Conservation (phyloP, 192 early-diverging fungal genomes). For the Allomyces macrogynus region DNA sequence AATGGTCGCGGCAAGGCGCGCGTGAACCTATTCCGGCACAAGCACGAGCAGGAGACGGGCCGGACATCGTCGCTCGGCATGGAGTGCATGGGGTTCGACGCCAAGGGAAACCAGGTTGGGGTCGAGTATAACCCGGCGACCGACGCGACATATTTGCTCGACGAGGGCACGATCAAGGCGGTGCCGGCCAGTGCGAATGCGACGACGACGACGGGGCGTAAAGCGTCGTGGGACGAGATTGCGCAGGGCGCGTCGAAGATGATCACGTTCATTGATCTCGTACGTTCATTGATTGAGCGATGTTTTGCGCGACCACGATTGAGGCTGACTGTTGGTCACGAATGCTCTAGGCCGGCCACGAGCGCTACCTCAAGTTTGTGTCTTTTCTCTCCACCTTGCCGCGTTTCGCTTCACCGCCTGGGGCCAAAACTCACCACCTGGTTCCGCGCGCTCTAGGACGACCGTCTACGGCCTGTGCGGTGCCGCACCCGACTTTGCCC, state of each 20-base stretch:
- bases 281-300: slow-evolving; percentile 1
- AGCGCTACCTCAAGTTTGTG: slow-evolving; percentile 61
- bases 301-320: slow-evolving; percentile 17
- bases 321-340: slow-evolving; percentile 5
- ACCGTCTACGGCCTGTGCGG: slow-evolving; percentile 93
- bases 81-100: slow-evolving; percentile 77
- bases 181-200: no score
- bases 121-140: background rate
- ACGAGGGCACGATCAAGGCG: no score
- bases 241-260: slow-evolving; percentile 56
- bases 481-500: slow-evolving; percentile 71
- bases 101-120: slow-evolving; percentile 19
- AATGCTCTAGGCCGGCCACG: slow-evolving; percentile 54
- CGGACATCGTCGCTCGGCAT: slow-evolving; percentile 73
- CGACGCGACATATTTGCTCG: background rate
- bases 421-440: no score
- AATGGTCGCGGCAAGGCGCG: slow-evolving; percentile 82
- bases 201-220: slow-evolving; percentile 8
- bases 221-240: slow-evolving; percentile 68
- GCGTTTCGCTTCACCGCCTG: no score
- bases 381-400: no score
- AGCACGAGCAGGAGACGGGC: slow-evolving; percentile 78
- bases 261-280: slow-evolving; percentile 37
- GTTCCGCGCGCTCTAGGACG: slow-evolving; percentile 16
- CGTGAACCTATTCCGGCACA: slow-evolving; percentile 68